Percentiles rank a stretch among this genome's conserved stretches.
Conservation (phyloP, 768 basidiomycete genomes). For the Agrocybe pediades region DNA sequence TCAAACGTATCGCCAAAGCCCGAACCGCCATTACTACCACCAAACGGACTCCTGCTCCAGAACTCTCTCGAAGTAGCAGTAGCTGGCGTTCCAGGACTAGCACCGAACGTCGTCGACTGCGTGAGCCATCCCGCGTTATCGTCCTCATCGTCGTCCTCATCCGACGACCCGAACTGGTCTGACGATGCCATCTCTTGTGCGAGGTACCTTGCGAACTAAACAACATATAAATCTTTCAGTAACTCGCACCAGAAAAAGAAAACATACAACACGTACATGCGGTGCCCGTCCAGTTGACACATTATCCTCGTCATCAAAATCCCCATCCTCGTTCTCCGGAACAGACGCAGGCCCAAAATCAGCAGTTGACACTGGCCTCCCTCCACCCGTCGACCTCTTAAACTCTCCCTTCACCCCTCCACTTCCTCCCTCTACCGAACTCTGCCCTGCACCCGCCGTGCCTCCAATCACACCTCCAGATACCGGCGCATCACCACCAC, state of each 20-base stretch:
- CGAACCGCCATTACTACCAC: conserved; percentile 50
- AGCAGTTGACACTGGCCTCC: conserved; percentile 39
- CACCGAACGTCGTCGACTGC: conserved; percentile 72
- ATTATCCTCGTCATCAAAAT: conserved; percentile 41
- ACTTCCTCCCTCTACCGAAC: neutral
- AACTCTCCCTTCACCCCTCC: conserved; percentile 57
- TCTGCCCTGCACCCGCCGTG: neutral
- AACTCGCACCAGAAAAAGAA: conserved; percentile 2
- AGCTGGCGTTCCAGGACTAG: conserved; percentile 50
- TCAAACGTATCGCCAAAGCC: conserved; percentile 67
- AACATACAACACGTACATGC: conserved; percentile 36
- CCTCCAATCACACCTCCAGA: neutral
- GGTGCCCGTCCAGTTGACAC: conserved; percentile 46
- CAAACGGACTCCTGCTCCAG: conserved; percentile 45
- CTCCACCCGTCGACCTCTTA: conserved; percentile 43
- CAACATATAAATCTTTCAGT: conserved; percentile 1
- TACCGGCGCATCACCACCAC: neutral
- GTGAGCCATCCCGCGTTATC: conserved; percentile 83
- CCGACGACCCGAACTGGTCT: conserved; percentile 56
- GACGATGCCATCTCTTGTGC: conserved; percentile 70
- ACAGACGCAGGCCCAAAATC: conserved; percentile 39
- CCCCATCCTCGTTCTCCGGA: conserved; percentile 47
- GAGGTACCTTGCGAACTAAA: conserved; percentile 79
- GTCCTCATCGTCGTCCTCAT: conserved; percentile 78
- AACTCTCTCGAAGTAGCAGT: conserved; percentile 49